Percentiles rank a stretch among this genome's conserved stretches.
Evolutionary conservation across 306 rosid genomes (phyloP).

Genomic region (Mimosa bimucronata): DNA sequence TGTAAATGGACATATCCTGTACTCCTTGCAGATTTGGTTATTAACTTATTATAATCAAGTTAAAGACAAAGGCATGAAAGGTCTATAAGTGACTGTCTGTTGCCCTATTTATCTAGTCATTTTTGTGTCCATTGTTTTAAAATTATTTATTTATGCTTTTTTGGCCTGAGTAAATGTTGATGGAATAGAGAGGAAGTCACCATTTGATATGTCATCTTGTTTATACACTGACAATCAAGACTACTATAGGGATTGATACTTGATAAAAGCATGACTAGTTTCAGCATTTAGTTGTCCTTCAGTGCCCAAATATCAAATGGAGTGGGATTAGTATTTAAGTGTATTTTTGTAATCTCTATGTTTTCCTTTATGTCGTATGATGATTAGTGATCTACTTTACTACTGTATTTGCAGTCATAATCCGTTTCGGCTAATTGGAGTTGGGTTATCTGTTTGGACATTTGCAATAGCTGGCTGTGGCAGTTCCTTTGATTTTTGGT

Average conservation of each 20-base stretch:
- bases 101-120: not conserved
- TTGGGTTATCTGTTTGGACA: slow-evolving; percentile 96
- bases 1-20: not conserved
- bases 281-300: slow-evolving; percentile 8
- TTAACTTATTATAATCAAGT: slow-evolving; percentile 18
- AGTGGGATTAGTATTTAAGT: slow-evolving; percentile 13
- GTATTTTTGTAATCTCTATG: slow-evolving; percentile 4
- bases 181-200: not conserved
- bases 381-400: slow-evolving; percentile 29
- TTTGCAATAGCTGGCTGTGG: slow-evolving; percentile 87
- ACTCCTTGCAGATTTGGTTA: slow-evolving; percentile 16
- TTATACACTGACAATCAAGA: not conserved
- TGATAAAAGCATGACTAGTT: not conserved
- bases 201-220: not conserved
- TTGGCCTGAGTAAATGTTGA: slow-evolving; percentile 7
- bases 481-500: slow-evolving; percentile 81
- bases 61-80: not conserved
- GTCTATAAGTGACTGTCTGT: slow-evolving; percentile 9
- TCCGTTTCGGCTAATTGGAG: slow-evolving; percentile 94
- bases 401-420: slow-evolving; percentile 68
- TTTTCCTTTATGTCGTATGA: slow-evolving; percentile 15
- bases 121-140: not conserved
- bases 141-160: slow-evolving; percentile 1
- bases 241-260: slow-evolving; percentile 12
- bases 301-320: not conserved